phyloP scores from a whole-genome alignment of 331 rosid species.

The Quercus tomentella region DNA sequence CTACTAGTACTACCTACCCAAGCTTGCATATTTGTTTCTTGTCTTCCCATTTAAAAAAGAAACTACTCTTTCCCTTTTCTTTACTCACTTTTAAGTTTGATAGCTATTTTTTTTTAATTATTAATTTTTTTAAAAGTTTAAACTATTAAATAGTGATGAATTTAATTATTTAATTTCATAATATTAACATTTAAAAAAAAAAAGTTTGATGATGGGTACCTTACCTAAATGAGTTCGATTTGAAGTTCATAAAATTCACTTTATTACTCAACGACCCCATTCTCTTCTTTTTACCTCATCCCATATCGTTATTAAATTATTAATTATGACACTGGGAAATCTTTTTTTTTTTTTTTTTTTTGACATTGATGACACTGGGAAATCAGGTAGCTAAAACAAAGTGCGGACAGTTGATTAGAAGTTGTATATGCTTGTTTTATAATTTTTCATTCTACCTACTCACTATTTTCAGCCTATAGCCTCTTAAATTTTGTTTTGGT shows the following conservation, averaged over 20 bases:
- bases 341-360: not conserved
- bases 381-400: conserved; percentile 55
- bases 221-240: not conserved
- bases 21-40: not conserved
- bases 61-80: not conserved
- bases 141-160: too few relatives aligned
- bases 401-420: conserved; percentile 35
- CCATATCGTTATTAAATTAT: not conserved
- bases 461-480: not conserved
- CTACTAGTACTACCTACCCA: not conserved
- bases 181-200: too few relatives aligned
- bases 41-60: not conserved
- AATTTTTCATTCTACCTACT: conserved; percentile 15
- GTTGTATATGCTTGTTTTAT: conserved; percentile 28
- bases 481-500: not conserved
- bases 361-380: not conserved
- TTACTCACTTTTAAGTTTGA: not conserved
- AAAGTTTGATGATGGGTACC: not conserved
- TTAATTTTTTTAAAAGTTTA: too few relatives aligned
- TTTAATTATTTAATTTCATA: too few relatives aligned
- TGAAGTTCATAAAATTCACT: not conserved
- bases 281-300: not conserved
- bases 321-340: conserved; percentile 17
- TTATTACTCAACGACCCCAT: not conserved
- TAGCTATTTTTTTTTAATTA: too few relatives aligned